These are phyloP conservation scores for Lachancea mirantina DNA, from an alignment of 805 yeast species.

Conservation along the genomic window DNA sequence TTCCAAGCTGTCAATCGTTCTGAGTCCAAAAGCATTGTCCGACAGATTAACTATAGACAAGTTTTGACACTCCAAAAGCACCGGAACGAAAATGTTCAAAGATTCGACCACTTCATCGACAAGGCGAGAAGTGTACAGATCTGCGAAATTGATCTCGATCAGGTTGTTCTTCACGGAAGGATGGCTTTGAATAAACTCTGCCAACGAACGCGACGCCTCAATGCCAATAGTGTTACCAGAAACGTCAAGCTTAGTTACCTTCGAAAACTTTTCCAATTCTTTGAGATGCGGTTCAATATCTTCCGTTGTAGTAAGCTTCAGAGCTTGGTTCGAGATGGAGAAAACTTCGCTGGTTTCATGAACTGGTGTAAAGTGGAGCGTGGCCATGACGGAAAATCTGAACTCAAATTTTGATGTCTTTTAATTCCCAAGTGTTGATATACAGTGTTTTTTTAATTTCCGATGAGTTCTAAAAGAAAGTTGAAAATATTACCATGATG, in stretches of 20 bases:
- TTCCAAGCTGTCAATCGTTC: constrained; percentile 87
- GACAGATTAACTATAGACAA: constrained; percentile 73
- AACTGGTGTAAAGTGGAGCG: constrained; percentile 33
- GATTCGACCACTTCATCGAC: constrained; percentile 91
- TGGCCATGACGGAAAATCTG: too few relatives aligned
- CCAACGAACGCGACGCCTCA: constrained; percentile 71
- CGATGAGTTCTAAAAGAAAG: too few relatives aligned
- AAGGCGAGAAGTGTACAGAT: constrained; percentile 88
- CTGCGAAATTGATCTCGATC: constrained; percentile 76
- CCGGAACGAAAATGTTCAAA: constrained; percentile 63
- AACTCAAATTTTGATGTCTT: too few relatives aligned
- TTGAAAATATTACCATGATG: too few relatives aligned
- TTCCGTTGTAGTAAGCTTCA: constrained; percentile 63
- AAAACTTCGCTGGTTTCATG: constrained; percentile 43
- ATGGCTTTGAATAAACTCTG: constrained; percentile 42
- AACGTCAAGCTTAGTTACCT: constrained; percentile 55
- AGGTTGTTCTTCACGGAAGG: constrained; percentile 37
- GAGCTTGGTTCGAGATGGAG: constrained; percentile 66
- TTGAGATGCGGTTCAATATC: constrained; percentile 69
- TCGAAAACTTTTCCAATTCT: constrained; percentile 39
- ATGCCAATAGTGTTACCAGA: constrained; percentile 94
- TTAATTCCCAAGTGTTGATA: too few relatives aligned
- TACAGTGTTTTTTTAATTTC: too few relatives aligned
- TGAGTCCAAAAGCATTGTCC: constrained; percentile 96
- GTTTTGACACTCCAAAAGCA: constrained; percentile 59